Percentiles rank a stretch among this genome's conserved stretches.
These are phyloP conservation scores for Mimosa bimucronata DNA, from an alignment of 306 rosid species.

Conservation along the genomic window DNA sequence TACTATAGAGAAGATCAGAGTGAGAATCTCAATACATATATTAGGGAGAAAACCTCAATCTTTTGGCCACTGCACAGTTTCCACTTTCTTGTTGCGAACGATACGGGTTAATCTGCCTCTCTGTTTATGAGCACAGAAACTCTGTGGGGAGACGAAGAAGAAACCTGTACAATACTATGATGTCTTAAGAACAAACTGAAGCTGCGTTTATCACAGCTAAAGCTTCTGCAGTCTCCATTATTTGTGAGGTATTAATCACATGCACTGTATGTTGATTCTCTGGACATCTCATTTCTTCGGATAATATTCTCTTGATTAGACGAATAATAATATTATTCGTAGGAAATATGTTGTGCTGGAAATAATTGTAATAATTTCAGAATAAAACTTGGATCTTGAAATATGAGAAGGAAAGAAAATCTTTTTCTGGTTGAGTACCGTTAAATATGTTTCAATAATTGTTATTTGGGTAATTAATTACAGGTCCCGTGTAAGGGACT, in stretches of 20 bases:
- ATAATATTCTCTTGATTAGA: constrained; percentile 4
- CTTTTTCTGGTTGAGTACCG: neutral
- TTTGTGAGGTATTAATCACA: constrained; percentile 3
- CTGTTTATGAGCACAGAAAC: constrained; percentile 57
- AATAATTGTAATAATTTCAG: constrained; percentile 24
- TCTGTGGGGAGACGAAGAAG: constrained; percentile 56
- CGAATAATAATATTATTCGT: neutral
- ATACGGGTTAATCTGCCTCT: neutral
- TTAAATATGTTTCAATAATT: neutral
- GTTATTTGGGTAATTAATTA: neutral
- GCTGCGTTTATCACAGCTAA: constrained; percentile 24
- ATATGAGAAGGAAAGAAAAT: neutral
- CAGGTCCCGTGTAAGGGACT: too few species aligned
- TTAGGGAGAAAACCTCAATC: neutral
- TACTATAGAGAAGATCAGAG: neutral
- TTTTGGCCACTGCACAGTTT: neutral
- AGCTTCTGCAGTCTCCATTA: constrained; percentile 19
- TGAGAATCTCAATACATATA: neutral
- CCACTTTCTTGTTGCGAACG: neutral
- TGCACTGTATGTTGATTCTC: neutral
- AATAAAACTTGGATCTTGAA: constrained; percentile 9
- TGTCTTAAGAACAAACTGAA: constrained; percentile 54
- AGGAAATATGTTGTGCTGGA: neutral
- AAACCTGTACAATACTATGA: constrained; percentile 67
- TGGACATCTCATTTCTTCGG: constrained; percentile 24